Evolutionary conservation across 1,284 basidiomycete genomes (phyloP).

Genomic region (Tilletia walkeri): DNA sequence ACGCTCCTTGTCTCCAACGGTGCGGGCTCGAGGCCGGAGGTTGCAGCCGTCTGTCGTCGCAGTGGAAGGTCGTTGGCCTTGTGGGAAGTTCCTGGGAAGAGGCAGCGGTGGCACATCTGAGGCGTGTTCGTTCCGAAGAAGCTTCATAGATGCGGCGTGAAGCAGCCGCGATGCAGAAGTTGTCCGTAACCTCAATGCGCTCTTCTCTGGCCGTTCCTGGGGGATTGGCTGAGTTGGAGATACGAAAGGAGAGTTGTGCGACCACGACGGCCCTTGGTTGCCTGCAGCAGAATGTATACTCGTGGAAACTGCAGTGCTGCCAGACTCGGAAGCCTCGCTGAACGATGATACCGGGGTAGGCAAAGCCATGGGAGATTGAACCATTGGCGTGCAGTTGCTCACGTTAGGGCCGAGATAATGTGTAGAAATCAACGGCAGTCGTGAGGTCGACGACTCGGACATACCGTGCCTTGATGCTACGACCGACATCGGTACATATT

Average conservation of each 20-base stretch:
- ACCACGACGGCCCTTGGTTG: neutral
- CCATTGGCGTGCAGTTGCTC: neutral
- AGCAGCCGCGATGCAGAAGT: slow-evolving; percentile 1
- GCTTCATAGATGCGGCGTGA: neutral
- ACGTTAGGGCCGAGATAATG: neutral
- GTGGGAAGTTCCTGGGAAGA: neutral
- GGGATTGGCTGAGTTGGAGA: slow-evolving; percentile 3
- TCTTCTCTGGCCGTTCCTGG: neutral
- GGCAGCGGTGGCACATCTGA: neutral
- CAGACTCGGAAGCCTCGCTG: slow-evolving; percentile 4
- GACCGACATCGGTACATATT: neutral
- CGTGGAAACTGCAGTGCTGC: neutral
- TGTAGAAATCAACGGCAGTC: neutral
- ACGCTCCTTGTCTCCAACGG: neutral
- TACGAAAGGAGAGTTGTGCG: neutral
- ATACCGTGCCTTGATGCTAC: too few species aligned
- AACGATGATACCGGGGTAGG: slow-evolving; percentile 4
- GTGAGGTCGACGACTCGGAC: neutral
- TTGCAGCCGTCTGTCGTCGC: slow-evolving; percentile 14
- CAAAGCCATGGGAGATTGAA: slow-evolving; percentile 1
- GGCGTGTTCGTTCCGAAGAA: neutral
- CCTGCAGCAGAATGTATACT: neutral
- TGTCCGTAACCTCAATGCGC: neutral
- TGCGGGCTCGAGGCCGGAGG: slow-evolving; percentile 1
- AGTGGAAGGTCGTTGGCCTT: neutral